phyloP scores from a whole-genome alignment of 139 green algal genomes.

The Chlamydomonas sphaeroides region DNA sequence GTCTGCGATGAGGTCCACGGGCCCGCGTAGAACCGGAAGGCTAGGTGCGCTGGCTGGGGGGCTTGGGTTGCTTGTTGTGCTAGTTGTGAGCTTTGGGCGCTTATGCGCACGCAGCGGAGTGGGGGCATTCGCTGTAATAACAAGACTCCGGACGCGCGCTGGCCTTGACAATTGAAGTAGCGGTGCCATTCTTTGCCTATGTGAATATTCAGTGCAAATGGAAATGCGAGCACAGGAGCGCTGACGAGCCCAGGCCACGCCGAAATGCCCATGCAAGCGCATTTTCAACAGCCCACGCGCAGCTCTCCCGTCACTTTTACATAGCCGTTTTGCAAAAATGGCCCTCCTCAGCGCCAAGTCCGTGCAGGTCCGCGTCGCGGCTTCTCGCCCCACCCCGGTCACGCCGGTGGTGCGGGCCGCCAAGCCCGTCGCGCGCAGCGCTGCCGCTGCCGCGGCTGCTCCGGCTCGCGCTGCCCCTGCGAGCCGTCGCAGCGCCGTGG shows the following conservation, averaged over 20 bases:
- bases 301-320: no score
- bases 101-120: background rate
- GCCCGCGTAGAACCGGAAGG: background rate
- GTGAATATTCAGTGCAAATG: no score
- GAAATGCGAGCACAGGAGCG: no score
- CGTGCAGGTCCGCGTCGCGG: background rate
- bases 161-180: no score
- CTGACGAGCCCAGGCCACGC: no score
- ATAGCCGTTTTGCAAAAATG: no score
- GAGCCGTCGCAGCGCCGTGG: background rate
- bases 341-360: conserved; percentile 30
- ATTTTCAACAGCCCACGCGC: background rate
- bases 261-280: no score
- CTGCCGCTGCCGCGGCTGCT: background rate
- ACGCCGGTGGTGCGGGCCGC: background rate
- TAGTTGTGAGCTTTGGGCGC: background rate
- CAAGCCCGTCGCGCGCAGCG: background rate
- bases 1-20: conserved; percentile 22
- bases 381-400: background rate
- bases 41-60: no score
- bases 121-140: background rate
- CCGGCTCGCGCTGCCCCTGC: no score
- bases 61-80: no score
- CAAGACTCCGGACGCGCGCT: no score
- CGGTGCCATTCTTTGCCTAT: no score